phyloP scores from a whole-genome alignment of 495 filamentous ascomycete species.

The Aspergillus incahuasiensis region DNA sequence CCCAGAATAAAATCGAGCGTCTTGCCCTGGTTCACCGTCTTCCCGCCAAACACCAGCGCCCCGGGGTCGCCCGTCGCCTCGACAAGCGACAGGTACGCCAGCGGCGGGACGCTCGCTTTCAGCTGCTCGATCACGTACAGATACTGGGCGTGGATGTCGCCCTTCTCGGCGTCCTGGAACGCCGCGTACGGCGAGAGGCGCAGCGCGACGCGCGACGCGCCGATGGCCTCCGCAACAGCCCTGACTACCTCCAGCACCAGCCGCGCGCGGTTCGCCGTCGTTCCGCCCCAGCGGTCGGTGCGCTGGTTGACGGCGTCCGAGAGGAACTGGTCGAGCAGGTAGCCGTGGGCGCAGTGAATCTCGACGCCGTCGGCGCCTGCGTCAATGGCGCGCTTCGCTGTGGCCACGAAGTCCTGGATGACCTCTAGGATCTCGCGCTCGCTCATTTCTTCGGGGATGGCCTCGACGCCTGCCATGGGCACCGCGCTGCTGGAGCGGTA shows the following conservation, averaged over 20 bases:
- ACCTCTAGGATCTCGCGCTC: constrained; percentile 18
- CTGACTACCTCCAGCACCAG: constrained; percentile 59
- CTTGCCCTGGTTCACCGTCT: not conserved
- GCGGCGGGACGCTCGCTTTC: constrained; percentile 43
- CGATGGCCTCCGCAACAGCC: constrained; percentile 55
- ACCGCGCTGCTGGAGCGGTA: constrained; percentile 38
- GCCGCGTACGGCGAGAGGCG: constrained; percentile 58
- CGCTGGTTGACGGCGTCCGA: constrained; percentile 60
- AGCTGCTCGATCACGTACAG: constrained; percentile 43
- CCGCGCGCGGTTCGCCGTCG: constrained; percentile 61
- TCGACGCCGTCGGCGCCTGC: constrained; percentile 78
- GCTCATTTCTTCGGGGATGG: constrained; percentile 45
- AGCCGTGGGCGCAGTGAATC: constrained; percentile 69
- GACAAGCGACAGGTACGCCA: constrained; percentile 65
- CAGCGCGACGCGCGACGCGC: constrained; percentile 42
- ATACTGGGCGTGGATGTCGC: constrained; percentile 59
- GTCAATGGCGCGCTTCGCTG: constrained; percentile 2
- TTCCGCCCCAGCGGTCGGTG: constrained; percentile 65
- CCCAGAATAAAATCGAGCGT: too few species aligned
- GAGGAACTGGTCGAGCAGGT: constrained; percentile 68
- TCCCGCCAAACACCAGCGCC: constrained; percentile 30
- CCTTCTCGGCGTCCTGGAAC: constrained; percentile 68
- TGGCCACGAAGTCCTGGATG: too few species aligned
- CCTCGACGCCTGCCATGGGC: constrained; percentile 49
- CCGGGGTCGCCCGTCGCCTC: constrained; percentile 44